Percentiles rank a stretch among this genome's conserved stretches.
Evolutionary conservation across 257 asterid genomes (phyloP).

Genomic region (Plantago ovata): DNA sequence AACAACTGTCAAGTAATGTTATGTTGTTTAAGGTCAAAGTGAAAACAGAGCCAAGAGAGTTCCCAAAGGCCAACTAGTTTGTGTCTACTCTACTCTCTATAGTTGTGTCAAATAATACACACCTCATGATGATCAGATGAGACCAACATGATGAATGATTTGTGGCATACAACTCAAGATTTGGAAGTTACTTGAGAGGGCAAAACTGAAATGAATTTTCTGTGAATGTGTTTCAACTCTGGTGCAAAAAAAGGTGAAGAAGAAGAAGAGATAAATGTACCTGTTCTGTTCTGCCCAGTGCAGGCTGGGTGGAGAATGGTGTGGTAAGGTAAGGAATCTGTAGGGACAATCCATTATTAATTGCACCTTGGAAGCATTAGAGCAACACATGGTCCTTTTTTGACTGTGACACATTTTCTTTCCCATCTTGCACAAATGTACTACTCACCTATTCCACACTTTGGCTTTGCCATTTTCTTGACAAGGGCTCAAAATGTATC

Average conservation of each 20-base stretch:
- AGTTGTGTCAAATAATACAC: not conserved
- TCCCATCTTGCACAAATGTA: constrained; percentile 2
- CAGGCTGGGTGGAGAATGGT: not conserved
- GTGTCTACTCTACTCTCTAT: not conserved
- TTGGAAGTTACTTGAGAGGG: constrained; percentile 24
- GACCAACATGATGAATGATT: not conserved
- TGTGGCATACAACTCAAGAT: constrained; percentile 16
- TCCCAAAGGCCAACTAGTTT: no score
- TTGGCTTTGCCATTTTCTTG: constrained; percentile 21
- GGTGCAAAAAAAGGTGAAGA: constrained; percentile 22
- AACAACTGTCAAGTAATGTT: no score
- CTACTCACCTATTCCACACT: constrained; percentile 21
- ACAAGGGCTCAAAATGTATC: constrained; percentile 11
- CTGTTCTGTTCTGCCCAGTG: constrained; percentile 24
- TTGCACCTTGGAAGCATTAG: constrained; percentile 26
- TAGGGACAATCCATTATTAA: constrained; percentile 29
- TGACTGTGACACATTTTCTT: constrained; percentile 26
- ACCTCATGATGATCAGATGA: not conserved
- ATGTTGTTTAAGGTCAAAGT: no score
- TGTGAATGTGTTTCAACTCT: constrained; percentile 21
- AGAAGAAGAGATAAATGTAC: constrained; percentile 29
- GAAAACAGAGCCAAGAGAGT: no score
- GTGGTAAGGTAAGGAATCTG: constrained; percentile 32
- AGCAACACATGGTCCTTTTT: constrained; percentile 31
- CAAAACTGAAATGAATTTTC: constrained; percentile 18